Conservation (phyloP, 2,329 filamentous ascomycete species). For the Penicillium sp. region DNA sequence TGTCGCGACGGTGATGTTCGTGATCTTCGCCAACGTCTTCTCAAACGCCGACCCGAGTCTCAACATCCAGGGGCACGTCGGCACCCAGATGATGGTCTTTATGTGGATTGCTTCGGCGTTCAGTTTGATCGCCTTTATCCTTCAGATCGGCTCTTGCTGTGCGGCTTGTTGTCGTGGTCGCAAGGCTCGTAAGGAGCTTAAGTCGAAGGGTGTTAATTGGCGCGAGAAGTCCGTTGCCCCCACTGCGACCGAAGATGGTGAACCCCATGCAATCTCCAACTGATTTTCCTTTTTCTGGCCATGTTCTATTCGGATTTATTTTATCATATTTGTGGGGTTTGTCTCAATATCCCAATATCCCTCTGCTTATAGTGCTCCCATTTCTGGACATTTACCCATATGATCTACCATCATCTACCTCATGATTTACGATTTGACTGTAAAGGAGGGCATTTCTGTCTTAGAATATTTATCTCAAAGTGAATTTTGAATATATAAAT, state of each 20-base stretch:
- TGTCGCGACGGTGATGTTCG: constrained; percentile 73
- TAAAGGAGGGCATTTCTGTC: background rate
- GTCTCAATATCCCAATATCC: background rate
- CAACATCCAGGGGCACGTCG: constrained; percentile 65
- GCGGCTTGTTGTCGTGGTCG: constrained; percentile 46
- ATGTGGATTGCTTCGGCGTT: constrained; percentile 75
- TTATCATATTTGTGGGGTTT: background rate
- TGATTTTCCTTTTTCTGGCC: background rate
- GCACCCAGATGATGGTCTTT: constrained; percentile 68
- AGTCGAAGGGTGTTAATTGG: constrained; percentile 14
- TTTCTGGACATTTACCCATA: constrained; percentile 1
- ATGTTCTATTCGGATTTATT: background rate
- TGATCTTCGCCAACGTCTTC: constrained; percentile 71
- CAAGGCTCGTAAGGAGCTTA: constrained; percentile 31
- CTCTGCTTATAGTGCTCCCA: background rate
- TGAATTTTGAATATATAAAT: background rate
- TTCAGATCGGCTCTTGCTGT: constrained; percentile 70
- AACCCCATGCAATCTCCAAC: constrained; percentile 2
- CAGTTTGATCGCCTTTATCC: constrained; percentile 58
- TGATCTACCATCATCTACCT: background rate
- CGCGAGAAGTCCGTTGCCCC: constrained; percentile 10
- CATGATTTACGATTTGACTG: constrained; percentile 1
- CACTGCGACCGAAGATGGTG: background rate
- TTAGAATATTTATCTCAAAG: background rate
- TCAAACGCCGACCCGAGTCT: constrained; percentile 58